Conservation (phyloP, 2,329 filamentous ascomycete species). For the Exophiala phaeomuriformis region DNA sequence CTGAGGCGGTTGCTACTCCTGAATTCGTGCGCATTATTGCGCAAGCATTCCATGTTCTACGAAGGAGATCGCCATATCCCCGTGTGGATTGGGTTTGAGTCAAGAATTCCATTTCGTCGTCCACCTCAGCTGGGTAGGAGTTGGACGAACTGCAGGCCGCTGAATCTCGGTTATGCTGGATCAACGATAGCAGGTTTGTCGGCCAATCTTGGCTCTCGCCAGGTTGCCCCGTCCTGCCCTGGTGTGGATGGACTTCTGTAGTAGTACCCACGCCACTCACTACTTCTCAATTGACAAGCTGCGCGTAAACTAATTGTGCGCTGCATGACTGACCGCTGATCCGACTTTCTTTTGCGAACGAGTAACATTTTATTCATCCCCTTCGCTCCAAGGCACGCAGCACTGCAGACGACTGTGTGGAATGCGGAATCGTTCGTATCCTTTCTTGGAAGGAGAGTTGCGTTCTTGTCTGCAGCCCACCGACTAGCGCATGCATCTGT, state of each 20-base stretch:
- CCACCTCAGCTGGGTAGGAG: not conserved
- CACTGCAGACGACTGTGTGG: not conserved
- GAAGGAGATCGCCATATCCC: too few relatives aligned
- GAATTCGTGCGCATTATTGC: not conserved
- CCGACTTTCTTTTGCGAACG: conserved; percentile 6
- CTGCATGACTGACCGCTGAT: conserved; percentile 5
- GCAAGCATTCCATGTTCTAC: too few relatives aligned
- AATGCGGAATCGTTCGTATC: not conserved
- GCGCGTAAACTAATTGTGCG: conserved; percentile 1
- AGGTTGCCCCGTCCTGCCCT: not conserved
- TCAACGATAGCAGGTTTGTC: conserved; percentile 7
- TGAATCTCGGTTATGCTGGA: conserved; percentile 10
- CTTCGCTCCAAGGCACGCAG: too few relatives aligned
- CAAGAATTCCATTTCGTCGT: conserved; percentile 13
- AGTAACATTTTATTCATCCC: conserved; percentile 2
- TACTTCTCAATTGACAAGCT: not conserved
- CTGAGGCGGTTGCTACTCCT: conserved; percentile 1
- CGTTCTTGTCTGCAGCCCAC: not conserved
- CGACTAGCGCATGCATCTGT: not conserved
- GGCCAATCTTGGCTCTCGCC: not conserved
- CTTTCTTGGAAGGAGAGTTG: not conserved
- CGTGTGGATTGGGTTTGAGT: too few relatives aligned
- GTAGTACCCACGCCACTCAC: not conserved
- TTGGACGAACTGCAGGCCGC: conserved; percentile 1
- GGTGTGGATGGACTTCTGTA: not conserved